Conservation (phyloP, 148 eudicot species). For the Vaccinium corymbosum region DNA sequence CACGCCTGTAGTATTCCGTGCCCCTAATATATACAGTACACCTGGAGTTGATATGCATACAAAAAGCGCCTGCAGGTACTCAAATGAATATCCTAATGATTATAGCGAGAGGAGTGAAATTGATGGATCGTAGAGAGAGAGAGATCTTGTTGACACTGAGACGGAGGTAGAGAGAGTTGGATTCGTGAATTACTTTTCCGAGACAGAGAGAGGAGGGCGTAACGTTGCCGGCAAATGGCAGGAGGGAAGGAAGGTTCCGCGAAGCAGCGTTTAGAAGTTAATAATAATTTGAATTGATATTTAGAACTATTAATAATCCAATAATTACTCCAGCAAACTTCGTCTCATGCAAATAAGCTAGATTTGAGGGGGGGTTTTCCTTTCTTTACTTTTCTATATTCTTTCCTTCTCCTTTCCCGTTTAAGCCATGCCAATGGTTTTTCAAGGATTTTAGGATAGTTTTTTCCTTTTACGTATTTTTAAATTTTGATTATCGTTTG, state of each 20-base stretch:
- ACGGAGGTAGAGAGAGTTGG: not conserved
- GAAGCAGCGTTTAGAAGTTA: not conserved
- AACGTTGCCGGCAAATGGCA: not conserved
- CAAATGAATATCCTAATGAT: not conserved
- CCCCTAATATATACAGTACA: not conserved
- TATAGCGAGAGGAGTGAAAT: no score
- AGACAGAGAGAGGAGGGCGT: not conserved
- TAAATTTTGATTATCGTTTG: no score
- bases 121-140: not conserved
- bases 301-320: no score
- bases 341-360: no score
- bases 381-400: no score
- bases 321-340: no score
- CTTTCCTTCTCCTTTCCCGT: no score
- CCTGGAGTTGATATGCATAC: not conserved
- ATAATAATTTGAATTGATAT: not conserved
- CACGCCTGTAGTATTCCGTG: not conserved
- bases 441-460: no score
- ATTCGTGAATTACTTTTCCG: not conserved
- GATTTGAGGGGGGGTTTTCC: no score
- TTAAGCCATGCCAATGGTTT: no score
- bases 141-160: not conserved
- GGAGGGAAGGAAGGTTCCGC: not conserved
- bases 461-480: no score
- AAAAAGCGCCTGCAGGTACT: not conserved